These are phyloP conservation scores for Brettanomyces naardenensis DNA, from an alignment of 805 yeast genomes.

Conservation along the genomic window DNA sequence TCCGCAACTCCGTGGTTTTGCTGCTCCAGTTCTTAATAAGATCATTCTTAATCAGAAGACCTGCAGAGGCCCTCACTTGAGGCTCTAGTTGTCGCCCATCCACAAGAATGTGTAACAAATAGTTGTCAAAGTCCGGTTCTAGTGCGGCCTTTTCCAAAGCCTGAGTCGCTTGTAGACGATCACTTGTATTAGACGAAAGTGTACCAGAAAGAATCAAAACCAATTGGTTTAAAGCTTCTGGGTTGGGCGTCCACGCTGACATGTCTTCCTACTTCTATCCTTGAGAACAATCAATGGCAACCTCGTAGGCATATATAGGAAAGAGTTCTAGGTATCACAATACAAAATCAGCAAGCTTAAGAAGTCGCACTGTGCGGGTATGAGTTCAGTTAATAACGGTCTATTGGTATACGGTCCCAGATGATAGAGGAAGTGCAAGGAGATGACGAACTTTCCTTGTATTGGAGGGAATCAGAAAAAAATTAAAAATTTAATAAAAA, in stretches of 20 bases:
- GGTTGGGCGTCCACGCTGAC: slow-evolving; percentile 64
- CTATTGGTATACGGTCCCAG: no score
- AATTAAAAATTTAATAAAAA: slow-evolving; percentile 2
- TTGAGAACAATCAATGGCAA: no score
- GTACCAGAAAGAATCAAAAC: slow-evolving; percentile 63
- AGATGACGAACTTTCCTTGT: not conserved
- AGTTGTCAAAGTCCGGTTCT: slow-evolving; percentile 76
- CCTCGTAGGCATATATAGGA: no score
- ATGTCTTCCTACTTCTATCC: slow-evolving; percentile 11
- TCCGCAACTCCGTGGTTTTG: slow-evolving; percentile 23
- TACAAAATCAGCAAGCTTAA: no score
- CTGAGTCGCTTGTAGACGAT: slow-evolving; percentile 60
- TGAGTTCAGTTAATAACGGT: no score
- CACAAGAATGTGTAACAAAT: slow-evolving; percentile 63
- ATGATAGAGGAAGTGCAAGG: no score
- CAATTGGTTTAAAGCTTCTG: slow-evolving; percentile 54
- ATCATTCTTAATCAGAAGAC: slow-evolving; percentile 73
- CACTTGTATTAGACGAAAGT: slow-evolving; percentile 46
- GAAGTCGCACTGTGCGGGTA: no score
- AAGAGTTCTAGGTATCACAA: no score
- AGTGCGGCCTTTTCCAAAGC: slow-evolving; percentile 63
- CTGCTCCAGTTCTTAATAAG: slow-evolving; percentile 35
- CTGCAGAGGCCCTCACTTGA: slow-evolving; percentile 79
- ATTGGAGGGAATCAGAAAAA: not conserved
- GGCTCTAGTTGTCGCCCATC: slow-evolving; percentile 39